A percentile compares a stretch with the other conserved stretches of the same genome.
Conservation (phyloP, 768 basidiomycete genomes). For the Termitomyces eurrhizus region DNA sequence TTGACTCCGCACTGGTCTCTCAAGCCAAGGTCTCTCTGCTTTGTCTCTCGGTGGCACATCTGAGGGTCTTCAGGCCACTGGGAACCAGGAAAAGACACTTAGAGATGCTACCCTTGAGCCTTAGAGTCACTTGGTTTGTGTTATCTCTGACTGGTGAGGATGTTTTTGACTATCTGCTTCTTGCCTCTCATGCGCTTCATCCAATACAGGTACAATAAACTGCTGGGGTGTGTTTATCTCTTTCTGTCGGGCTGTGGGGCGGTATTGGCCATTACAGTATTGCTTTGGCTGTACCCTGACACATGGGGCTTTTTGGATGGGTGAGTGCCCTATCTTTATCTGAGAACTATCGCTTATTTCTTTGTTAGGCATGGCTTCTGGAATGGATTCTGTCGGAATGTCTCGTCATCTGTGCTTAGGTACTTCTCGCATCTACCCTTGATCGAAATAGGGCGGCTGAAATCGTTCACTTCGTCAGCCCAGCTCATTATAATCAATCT, state of each 20-base stretch:
- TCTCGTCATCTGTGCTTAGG: constrained; percentile 54
- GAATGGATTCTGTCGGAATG: constrained; percentile 60
- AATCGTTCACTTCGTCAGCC: constrained; percentile 22
- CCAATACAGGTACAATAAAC: constrained; percentile 39
- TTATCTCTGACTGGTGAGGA: constrained; percentile 50
- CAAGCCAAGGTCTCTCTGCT: background rate
- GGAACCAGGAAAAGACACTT: background rate
- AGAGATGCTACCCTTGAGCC: constrained; percentile 50
- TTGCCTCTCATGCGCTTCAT: background rate
- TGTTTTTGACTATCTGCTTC: background rate
- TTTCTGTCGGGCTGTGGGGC: constrained; percentile 39
- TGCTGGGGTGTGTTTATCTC: constrained; percentile 47
- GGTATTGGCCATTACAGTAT: constrained; percentile 49
- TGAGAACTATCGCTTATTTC: constrained; percentile 3
- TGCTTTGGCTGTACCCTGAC: constrained; percentile 46
- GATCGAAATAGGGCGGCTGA: background rate
- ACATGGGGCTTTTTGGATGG: constrained; percentile 57
- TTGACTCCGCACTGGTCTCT: constrained; percentile 1
- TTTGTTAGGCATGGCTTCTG: constrained; percentile 53
- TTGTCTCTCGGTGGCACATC: background rate
- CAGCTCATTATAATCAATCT: constrained; percentile 42
- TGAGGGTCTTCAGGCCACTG: constrained; percentile 1
- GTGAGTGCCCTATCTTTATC: constrained; percentile 28
- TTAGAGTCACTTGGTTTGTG: constrained; percentile 57
- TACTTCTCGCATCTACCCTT: constrained; percentile 22